phyloP scores from a whole-genome alignment of 345 rosid species.

The Hypericum androsaemum region DNA sequence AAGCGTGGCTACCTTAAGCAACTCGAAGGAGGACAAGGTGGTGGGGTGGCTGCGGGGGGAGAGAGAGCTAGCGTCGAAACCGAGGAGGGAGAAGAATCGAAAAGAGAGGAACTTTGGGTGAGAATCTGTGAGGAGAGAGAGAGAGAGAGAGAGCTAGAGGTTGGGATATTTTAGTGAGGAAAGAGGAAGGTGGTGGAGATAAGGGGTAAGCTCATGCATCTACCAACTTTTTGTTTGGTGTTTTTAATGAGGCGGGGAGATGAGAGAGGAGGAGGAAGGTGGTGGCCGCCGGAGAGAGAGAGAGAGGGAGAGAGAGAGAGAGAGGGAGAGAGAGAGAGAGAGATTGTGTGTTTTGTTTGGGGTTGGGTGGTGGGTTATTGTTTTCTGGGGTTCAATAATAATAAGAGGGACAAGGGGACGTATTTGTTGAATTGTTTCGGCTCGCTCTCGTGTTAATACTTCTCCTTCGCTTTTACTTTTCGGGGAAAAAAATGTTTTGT shows the following conservation, averaged over 20 bases:
- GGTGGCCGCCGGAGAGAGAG: conserved; percentile 1
- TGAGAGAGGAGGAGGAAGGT: conserved; percentile 9
- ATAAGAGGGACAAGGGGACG: too few relatives aligned
- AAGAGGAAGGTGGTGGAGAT: background rate
- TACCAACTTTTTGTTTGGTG: conserved; percentile 52
- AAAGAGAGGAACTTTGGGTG: background rate
- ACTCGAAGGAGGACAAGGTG: conserved; percentile 10
- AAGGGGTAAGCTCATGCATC: conserved; percentile 46
- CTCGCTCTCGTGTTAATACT: too few relatives aligned
- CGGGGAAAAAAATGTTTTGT: too few relatives aligned
- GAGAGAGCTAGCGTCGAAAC: conserved; percentile 16
- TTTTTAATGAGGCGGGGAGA: conserved; percentile 5
- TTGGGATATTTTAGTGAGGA: too few relatives aligned
- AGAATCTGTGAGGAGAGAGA: too few relatives aligned
- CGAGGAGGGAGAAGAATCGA: conserved; percentile 15
- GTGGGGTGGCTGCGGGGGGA: conserved; percentile 2
- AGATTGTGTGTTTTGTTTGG: conserved; percentile 14
- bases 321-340: conserved; percentile 12
- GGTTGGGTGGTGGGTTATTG: conserved; percentile 5
- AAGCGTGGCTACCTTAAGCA: conserved; percentile 20
- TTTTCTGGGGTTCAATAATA: too few relatives aligned
- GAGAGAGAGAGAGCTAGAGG: too few relatives aligned
- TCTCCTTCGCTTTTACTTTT: conserved; percentile 16
- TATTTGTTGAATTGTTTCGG: too few relatives aligned
- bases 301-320: conserved; percentile 1